A percentile compares a stretch with the other conserved stretches of the same genome.
Evolutionary conservation across 2,329 filamentous ascomycete species (phyloP).

Genomic region (Cladosporium colombiae): DNA sequence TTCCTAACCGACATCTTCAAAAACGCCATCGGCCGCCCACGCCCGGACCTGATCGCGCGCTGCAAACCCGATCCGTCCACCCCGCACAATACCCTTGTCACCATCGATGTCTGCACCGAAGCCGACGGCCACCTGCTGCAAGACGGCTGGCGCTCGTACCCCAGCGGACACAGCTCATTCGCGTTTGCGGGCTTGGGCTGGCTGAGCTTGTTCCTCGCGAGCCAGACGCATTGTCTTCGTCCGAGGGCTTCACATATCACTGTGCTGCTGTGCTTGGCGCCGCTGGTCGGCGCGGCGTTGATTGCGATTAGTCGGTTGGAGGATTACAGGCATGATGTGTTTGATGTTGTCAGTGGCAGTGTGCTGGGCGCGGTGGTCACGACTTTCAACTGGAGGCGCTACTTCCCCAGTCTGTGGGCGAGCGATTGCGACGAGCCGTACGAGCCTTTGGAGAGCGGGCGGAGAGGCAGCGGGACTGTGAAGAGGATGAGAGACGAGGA

Average conservation of each 20-base stretch:
- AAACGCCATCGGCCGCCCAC: slow-evolving; percentile 78
- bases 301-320: slow-evolving; percentile 64
- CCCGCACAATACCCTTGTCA: slow-evolving; percentile 57
- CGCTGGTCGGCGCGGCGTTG: slow-evolving; percentile 58
- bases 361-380: slow-evolving; percentile 57
- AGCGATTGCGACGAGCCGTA: slow-evolving; percentile 55
- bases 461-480: neutral
- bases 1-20: slow-evolving; percentile 91
- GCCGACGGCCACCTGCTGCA: slow-evolving; percentile 68
- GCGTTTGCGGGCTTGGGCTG: slow-evolving; percentile 78
- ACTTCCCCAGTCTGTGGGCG: slow-evolving; percentile 58
- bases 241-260: slow-evolving; percentile 59
- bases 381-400: slow-evolving; percentile 61
- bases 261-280: slow-evolving; percentile 56
- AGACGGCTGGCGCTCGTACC: slow-evolving; percentile 83
- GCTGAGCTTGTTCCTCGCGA: slow-evolving; percentile 57
- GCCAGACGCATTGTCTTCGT: slow-evolving; percentile 62
- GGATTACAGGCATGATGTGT: slow-evolving; percentile 66
- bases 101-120: slow-evolving; percentile 72
- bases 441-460: slow-evolving; percentile 35
- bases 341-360: slow-evolving; percentile 60
- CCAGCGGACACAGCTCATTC: slow-evolving; percentile 77
- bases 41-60: slow-evolving; percentile 84
- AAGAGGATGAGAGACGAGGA: slow-evolving; percentile 15
- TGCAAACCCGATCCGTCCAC: slow-evolving; percentile 70